Evolutionary conservation across 2,329 filamentous ascomycete species (phyloP), one percentile per base, ranked within the genome.

Genomic region (Coniella vitis): DNA sequence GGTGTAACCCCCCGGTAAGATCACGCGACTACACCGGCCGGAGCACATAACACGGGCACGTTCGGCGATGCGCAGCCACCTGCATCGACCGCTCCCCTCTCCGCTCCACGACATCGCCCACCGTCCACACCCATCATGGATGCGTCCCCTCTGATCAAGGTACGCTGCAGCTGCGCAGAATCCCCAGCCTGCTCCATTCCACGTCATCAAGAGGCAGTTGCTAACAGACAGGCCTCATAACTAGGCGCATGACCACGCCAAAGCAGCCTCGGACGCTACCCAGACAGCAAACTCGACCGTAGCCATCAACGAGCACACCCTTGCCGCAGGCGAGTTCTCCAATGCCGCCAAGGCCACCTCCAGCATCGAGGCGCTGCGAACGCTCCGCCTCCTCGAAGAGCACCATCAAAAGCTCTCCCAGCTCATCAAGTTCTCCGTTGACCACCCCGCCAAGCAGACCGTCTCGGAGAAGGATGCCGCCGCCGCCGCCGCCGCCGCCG

Each of bases 281-380:
- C 81, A 90, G 60, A 83, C 86, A 39, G 75, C 74, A 48, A 83
- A 93, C 63, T 87, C 87, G 48, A 85, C 84, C 7, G 83, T 87
- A 41, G 91, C 91, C 54, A 86, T 90, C 61, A 86, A 86, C 61
- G 87, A 95, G 65, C 91, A 97, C 68, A 83, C 90, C 46, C 75
- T 87, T 49, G 93, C 93, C 34, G 91, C 93, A 2, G 84, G 83
- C 55, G 88, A 95, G 64, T 97, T 95, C 65, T 84, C 88, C 53
- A 84, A 84, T 53, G 90, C 90, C 25, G 83, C 87, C n/a, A 78
- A 81, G 53, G 77, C 70, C 41, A 95, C 88, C 7, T 74, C 72
- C 36, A 79, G 74, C 61, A 63, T 75, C 54, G 76, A 95, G 74
- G 91, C 90, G 13, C 69, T 95, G 43, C 82, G 93, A 45, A 93